These are phyloP conservation scores for Coemansia nantahalensis DNA, from an alignment of 192 early-diverging fungal genomes.

Conservation along the genomic window DNA sequence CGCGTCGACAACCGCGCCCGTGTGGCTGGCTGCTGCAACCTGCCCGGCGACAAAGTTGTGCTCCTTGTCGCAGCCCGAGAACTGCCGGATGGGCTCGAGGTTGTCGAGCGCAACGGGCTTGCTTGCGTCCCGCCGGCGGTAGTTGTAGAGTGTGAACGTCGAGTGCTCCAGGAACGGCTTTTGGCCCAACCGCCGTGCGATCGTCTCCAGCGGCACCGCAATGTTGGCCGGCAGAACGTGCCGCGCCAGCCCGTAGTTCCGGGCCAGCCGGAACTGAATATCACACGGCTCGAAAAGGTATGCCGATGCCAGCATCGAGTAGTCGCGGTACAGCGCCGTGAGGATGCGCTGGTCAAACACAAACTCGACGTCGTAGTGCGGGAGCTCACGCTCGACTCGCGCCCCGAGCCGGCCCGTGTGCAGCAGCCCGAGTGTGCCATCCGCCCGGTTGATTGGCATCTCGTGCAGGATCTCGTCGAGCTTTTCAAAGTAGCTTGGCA, in stretches of 20 bases:
- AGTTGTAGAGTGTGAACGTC: conserved; percentile 85
- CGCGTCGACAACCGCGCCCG: conserved; percentile 63
- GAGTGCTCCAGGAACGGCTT: conserved; percentile 81
- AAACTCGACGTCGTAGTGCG: conserved; percentile 68
- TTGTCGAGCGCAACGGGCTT: conserved; percentile 62
- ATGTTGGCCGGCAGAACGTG: conserved; percentile 72
- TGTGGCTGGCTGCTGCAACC: conserved; percentile 82
- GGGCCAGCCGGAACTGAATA: conserved; percentile 64
- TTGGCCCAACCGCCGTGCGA: conserved; percentile 69
- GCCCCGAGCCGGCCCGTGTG: conserved; percentile 77
- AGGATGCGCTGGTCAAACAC: conserved; percentile 71
- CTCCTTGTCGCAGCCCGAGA: conserved; percentile 74
- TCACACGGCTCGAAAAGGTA: conserved; percentile 91
- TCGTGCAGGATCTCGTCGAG: conserved; percentile 71
- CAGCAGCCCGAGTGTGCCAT: conserved; percentile 73
- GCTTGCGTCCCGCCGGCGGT: conserved; percentile 62
- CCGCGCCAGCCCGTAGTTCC: conserved; percentile 79
- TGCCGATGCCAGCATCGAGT: conserved; percentile 82
- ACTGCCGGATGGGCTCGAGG: conserved; percentile 72
- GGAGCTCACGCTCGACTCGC: conserved; percentile 68
- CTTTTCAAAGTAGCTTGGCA: conserved; percentile 67
- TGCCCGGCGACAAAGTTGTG: conserved; percentile 83
- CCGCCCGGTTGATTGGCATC: conserved; percentile 69
- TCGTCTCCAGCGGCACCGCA: conserved; percentile 68
- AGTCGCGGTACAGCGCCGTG: conserved; percentile 79